These are phyloP conservation scores for Iodosphaeria phyllophila DNA, from an alignment of 2,329 filamentous ascomycete species.

Conservation along the genomic window DNA sequence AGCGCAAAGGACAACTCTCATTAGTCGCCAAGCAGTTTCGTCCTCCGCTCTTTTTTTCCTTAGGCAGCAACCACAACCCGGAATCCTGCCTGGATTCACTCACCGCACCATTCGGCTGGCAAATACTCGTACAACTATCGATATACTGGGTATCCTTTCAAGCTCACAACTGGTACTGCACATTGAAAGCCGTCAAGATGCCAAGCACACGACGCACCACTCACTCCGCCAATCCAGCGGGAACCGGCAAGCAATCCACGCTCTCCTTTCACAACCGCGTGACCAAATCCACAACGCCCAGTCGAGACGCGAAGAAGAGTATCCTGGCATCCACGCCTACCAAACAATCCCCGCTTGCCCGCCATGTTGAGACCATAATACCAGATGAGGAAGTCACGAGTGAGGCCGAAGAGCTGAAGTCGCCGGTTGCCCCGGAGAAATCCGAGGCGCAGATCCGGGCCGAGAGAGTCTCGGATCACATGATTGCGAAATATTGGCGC, in stretches of 20 bases:
- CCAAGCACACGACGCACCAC: conserved; percentile 3
- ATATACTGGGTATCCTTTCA: too few species aligned
- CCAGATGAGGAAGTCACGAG: conserved; percentile 5
- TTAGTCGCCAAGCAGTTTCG: too few species aligned
- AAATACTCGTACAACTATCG: too few species aligned
- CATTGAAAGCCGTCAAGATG: too few species aligned
- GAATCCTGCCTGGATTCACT: too few species aligned
- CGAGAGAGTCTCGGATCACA: conserved; percentile 42
- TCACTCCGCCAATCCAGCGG: conserved; percentile 14
- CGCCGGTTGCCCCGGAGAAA: conserved; percentile 17
- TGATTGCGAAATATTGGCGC: conserved; percentile 65
- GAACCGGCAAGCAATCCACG: conserved; percentile 32
- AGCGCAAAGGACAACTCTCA: too few species aligned
- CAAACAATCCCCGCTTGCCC: conserved; percentile 14
- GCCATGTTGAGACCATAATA: conserved; percentile 7
- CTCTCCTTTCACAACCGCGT: conserved; percentile 38
- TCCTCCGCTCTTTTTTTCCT: too few species aligned
- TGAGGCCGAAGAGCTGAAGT: conserved; percentile 10
- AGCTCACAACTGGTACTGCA: background rate
- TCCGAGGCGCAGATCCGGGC: conserved; percentile 37
- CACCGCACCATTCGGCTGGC: too few species aligned
- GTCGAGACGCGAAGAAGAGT: conserved; percentile 27
- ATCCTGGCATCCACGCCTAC: conserved; percentile 15
- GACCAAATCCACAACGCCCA: conserved; percentile 32
- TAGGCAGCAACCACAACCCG: too few species aligned